A percentile compares a stretch with the other conserved stretches of the same genome.
These are phyloP conservation scores for Metschnikowia santaceciliae DNA, from an alignment of 805 yeast genomes.

Conservation along the genomic window DNA sequence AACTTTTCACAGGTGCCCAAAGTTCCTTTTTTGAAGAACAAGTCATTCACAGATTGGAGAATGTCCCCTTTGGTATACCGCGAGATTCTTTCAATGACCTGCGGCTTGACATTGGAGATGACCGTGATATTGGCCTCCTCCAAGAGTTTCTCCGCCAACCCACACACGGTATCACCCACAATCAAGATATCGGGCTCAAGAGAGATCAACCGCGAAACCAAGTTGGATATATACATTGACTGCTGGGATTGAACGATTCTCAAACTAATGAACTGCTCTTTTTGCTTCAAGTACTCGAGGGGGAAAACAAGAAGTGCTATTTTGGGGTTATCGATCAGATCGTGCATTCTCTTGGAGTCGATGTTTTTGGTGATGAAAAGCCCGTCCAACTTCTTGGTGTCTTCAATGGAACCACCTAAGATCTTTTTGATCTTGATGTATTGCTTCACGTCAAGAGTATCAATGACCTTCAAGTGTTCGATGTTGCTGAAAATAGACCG, in stretches of 20 bases:
- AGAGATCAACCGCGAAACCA: constrained; percentile 73
- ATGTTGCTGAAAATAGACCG: constrained; percentile 50
- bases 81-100: constrained; percentile 73
- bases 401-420: constrained; percentile 64
- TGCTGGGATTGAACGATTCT: constrained; percentile 87
- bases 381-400: constrained; percentile 68
- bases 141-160: constrained; percentile 69
- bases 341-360: constrained; percentile 77
- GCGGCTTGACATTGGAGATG: constrained; percentile 74
- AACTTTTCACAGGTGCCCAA: constrained; percentile 74
- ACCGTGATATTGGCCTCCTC: constrained; percentile 78
- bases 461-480: constrained; percentile 61
- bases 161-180: constrained; percentile 76
- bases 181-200: constrained; percentile 76
- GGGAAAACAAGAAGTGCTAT: constrained; percentile 86
- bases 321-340: constrained; percentile 58
- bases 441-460: constrained; percentile 79
- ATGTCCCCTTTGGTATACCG: constrained; percentile 81
- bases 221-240: constrained; percentile 72
- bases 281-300: constrained; percentile 73
- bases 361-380: constrained; percentile 78
- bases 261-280: constrained; percentile 75
- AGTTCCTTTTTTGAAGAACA: constrained; percentile 55
- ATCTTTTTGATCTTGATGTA: constrained; percentile 84
- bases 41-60: constrained; percentile 77